Conservation (phyloP, 2,329 filamentous ascomycete genomes). For the Aspergillus japonicus region DNA sequence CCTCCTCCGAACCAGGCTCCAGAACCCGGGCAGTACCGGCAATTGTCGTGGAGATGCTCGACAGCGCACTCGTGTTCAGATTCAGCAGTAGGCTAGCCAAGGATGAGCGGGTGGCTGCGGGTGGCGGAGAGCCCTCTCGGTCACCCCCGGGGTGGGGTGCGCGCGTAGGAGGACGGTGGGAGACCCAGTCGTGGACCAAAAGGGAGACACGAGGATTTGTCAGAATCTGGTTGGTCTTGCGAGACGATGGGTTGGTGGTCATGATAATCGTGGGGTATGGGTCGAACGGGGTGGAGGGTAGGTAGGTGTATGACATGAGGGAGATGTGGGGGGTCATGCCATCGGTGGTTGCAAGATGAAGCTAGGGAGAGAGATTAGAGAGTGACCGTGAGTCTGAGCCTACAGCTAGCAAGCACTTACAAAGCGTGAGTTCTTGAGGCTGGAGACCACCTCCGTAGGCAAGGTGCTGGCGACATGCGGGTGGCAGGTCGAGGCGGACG, state of each 20-base stretch:
- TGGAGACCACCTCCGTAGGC: conserved; percentile 82
- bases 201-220: conserved; percentile 85
- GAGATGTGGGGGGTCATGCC: conserved; percentile 85
- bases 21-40: conserved; percentile 81
- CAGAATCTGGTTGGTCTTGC: conserved; percentile 72
- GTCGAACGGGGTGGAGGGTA: conserved; percentile 71
- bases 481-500: conserved; percentile 70
- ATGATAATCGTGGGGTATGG: conserved; percentile 83
- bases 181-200: conserved; percentile 98
- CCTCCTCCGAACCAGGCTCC: conserved; percentile 71
- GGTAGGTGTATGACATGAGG: conserved; percentile 99
- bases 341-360: conserved; percentile 90
- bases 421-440: conserved; percentile 91
- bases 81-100: conserved; percentile 82
- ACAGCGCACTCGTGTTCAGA: conserved; percentile 84
- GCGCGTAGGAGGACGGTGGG: conserved; percentile 80
- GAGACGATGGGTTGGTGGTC: conserved; percentile 76
- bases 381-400: conserved; percentile 12
- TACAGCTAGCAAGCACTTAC: conserved; percentile 53
- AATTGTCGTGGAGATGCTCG: conserved; percentile 88
- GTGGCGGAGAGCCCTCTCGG: conserved; percentile 62
- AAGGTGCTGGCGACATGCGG: conserved; percentile 68
- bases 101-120: conserved; percentile 64
- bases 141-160: conserved; percentile 52
- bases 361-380: conserved; percentile 51